Base-by-base conservation (phyloP, 2,329 filamentous ascomycete species). In the Aspergillus ustus region DNA sequence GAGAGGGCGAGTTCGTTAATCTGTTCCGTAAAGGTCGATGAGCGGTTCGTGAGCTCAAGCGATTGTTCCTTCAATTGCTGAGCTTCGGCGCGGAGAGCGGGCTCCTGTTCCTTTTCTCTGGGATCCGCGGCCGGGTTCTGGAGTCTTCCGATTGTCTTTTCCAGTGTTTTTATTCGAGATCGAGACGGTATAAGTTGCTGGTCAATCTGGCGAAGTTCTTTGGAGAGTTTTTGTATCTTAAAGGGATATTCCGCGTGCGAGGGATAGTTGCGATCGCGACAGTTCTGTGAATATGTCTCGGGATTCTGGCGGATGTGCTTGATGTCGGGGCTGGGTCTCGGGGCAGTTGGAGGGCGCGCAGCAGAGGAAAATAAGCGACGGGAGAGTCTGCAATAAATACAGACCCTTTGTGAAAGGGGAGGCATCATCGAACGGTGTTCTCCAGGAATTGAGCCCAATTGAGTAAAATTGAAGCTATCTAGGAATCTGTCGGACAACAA, bases 251-350 rank as follows among this genome's bases (percentile, higher is more conserved):
- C 77, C 13, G 81, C 77, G 58, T 85, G 82, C 0, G 78, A 75
- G 15, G 75, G 83, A 79, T 97, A 97, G 76, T 97, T 97, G 68
- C 95, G 88, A 67, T 93, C 89, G 62, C 90, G 75, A 78, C 92
- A 96, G 73, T 96, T 98, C 67, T 89, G 83, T 69, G 90, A 85
- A 81, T 97, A 91, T 17, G 96, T 84, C 15, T 89, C 86, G 17
- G 91, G 87, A 77, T 96, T 91, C 72, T 92, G 86, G 61, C 93
- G 93, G 75, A 99, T 97, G 79, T 95, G 90, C 76, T 92, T 94
- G 73, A 96, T 85, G 80, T 97, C 91, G 67, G 96, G 85, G 51
- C 85, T 85, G 28, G 91, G 87, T 74, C 92, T 94, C 11, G 92
- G 93, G 15, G 91, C 93, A 56, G 85, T 89, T 1, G 90, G 83